A percentile compares a stretch with the other conserved stretches of the same genome.
Conservation (phyloP, 2,329 filamentous ascomycete genomes). For the Pseudogymnoascus sp. region DNA sequence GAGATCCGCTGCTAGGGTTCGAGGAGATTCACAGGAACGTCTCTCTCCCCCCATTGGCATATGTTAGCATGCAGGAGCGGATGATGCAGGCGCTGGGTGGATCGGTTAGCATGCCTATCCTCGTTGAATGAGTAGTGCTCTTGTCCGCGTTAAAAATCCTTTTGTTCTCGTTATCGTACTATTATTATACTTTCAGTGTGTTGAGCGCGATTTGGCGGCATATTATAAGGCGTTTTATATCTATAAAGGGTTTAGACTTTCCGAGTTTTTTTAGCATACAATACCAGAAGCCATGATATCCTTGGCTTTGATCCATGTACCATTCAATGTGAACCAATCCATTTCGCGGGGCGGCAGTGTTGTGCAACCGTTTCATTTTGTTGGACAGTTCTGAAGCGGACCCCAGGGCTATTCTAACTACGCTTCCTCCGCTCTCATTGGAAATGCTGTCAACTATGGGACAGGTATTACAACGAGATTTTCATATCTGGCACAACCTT, state of each 20-base stretch:
- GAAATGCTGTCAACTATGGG: neutral
- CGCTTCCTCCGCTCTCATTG: neutral
- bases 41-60: neutral
- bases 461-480: neutral
- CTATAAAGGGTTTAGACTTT: slow-evolving; percentile 4
- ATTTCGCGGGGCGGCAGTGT: neutral
- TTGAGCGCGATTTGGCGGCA: slow-evolving; percentile 4
- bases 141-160: neutral
- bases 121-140: neutral
- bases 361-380: slow-evolving; percentile 2
- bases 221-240: slow-evolving; percentile 8
- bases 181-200: neutral
- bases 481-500: slow-evolving; percentile 4
- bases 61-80: slow-evolving; percentile 8
- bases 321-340: slow-evolving; percentile 7
- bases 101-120: slow-evolving; percentile 9
- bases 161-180: neutral
- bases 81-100: slow-evolving; percentile 4
- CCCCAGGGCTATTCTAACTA: neutral
- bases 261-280: neutral
- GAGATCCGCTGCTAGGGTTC: neutral
- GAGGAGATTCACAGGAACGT: neutral
- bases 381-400: neutral
- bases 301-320: neutral
- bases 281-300: neutral